These are phyloP conservation scores for Sporopachydermia quercuum DNA, from an alignment of 805 yeast genomes.

Conservation along the genomic window DNA sequence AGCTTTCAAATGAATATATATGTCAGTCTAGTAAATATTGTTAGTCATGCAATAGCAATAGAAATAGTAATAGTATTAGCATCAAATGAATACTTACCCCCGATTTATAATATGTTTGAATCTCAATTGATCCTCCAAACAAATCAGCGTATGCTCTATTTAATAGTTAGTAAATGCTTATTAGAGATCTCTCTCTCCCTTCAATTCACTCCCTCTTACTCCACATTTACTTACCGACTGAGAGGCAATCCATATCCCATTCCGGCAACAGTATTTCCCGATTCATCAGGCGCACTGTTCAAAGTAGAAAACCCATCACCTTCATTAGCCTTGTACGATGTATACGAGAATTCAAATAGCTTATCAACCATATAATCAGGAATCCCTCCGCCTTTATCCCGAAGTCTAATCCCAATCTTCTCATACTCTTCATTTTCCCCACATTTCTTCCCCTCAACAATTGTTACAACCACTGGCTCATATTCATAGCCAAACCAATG, in stretches of 20 bases:
- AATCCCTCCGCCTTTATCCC: slow-evolving; percentile 88
- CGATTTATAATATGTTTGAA: slow-evolving; percentile 60
- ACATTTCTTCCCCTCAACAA: slow-evolving; percentile 22
- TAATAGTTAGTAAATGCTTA: background rate
- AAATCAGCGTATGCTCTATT: slow-evolving; percentile 50
- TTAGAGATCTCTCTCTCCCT: background rate
- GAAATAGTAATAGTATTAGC: too few relatives aligned
- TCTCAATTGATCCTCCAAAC: slow-evolving; percentile 53
- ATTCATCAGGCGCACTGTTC: slow-evolving; percentile 58
- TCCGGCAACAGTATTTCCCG: slow-evolving; percentile 67
- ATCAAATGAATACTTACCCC: slow-evolving; percentile 29
- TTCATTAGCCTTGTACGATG: slow-evolving; percentile 53
- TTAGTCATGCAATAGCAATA: too few relatives aligned
- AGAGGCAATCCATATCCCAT: slow-evolving; percentile 94
- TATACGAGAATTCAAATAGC: slow-evolving; percentile 75
- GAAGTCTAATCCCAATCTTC: slow-evolving; percentile 40
- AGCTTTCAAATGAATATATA: too few relatives aligned
- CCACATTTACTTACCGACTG: slow-evolving; percentile 25
- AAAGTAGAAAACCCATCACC: slow-evolving; percentile 39
- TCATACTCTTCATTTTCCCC: slow-evolving; percentile 10
- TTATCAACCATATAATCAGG: slow-evolving; percentile 46
- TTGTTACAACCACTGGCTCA: slow-evolving; percentile 31
- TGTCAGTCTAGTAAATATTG: too few relatives aligned
- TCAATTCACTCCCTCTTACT: slow-evolving; percentile 5
- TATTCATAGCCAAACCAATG: slow-evolving; percentile 14